Conservation (phyloP, 129 eudicot genomes). For the Solidago caesia region DNA sequence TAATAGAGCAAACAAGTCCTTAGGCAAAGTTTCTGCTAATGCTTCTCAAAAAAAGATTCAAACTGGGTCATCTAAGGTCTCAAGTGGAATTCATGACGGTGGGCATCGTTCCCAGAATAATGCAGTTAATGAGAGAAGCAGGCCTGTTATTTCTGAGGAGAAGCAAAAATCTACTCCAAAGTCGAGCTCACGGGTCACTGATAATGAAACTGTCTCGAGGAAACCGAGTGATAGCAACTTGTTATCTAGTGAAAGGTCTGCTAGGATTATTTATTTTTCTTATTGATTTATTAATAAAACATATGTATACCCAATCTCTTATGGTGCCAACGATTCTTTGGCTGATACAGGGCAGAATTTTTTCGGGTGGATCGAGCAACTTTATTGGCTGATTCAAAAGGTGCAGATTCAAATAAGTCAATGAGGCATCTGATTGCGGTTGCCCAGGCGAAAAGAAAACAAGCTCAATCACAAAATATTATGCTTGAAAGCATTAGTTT, state of each 20-base stretch:
- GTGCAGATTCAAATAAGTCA: slow-evolving; percentile 59
- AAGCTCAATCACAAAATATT: slow-evolving; percentile 61
- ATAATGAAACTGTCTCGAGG: slow-evolving; percentile 34
- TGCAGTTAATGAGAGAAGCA: slow-evolving; percentile 47
- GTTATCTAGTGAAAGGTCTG: slow-evolving; percentile 53
- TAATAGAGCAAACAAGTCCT: slow-evolving; percentile 34
- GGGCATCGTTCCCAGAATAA: slow-evolving; percentile 35
- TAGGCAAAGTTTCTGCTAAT: slow-evolving; percentile 41
- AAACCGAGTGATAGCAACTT: slow-evolving; percentile 29
- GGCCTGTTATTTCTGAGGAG: slow-evolving; percentile 51
- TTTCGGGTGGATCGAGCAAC: slow-evolving; percentile 36
- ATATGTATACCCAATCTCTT: slow-evolving; percentile 1
- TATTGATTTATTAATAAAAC: neutral
- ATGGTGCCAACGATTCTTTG: slow-evolving; percentile 27
- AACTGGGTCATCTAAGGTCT: slow-evolving; percentile 35
- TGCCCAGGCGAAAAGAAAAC: slow-evolving; percentile 84
- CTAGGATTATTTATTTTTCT: neutral
- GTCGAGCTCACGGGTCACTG: slow-evolving; percentile 37
- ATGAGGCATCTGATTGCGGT: slow-evolving; percentile 85
- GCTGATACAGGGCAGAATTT: slow-evolving; percentile 38
- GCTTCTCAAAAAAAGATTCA: slow-evolving; percentile 44
- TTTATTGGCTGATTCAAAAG: slow-evolving; percentile 42
- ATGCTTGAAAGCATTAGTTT: slow-evolving; percentile 32
- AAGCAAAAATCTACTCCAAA: slow-evolving; percentile 50
- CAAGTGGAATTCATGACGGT: slow-evolving; percentile 33